A percentile compares a stretch with the other conserved stretches of the same genome.
phyloP scores from a whole-genome alignment of 345 rosid genomes.

The Kandelia obovata region DNA sequence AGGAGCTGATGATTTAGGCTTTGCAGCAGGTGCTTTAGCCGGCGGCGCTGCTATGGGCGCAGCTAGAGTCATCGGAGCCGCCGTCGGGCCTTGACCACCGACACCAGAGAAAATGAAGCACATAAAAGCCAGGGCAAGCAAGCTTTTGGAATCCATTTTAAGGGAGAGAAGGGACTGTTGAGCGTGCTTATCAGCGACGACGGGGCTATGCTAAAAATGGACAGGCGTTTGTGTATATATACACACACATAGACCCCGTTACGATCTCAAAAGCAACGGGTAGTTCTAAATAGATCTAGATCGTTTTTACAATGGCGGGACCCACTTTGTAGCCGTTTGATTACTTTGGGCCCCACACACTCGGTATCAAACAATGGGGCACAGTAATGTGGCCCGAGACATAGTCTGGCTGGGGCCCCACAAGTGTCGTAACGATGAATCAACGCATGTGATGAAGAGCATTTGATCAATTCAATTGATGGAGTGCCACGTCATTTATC shows the following conservation, averaged over 20 bases:
- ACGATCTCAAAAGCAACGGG: neutral
- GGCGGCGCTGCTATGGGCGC: slow-evolving; percentile 22
- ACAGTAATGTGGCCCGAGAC: slow-evolving; percentile 20
- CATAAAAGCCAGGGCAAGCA: slow-evolving; percentile 38
- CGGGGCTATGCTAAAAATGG: neutral
- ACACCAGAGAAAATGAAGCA: slow-evolving; percentile 57
- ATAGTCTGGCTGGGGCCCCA: slow-evolving; percentile 30
- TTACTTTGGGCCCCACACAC: slow-evolving; percentile 19
- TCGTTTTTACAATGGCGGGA: slow-evolving; percentile 12
- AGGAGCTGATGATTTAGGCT: slow-evolving; percentile 11
- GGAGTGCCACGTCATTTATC: slow-evolving; percentile 9
- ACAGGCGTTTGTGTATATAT: neutral
- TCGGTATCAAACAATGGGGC: slow-evolving; percentile 17
- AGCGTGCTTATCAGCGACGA: neutral
- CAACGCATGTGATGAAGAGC: slow-evolving; percentile 28
- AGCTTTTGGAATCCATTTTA: slow-evolving; percentile 41
- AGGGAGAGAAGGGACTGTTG: neutral
- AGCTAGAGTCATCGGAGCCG: slow-evolving; percentile 23
- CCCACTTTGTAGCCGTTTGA: slow-evolving; percentile 27
- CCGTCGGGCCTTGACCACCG: slow-evolving; percentile 59
- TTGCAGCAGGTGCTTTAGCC: slow-evolving; percentile 23
- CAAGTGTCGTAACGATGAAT: neutral
- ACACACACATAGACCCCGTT: neutral
- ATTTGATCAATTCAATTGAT: neutral
- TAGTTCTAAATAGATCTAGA: slow-evolving; percentile 12